Evolutionary conservation across 2,329 filamentous ascomycete genomes (phyloP), one percentile per base, ranked within the genome.

Genomic region (Fusarium abutilonis): DNA sequence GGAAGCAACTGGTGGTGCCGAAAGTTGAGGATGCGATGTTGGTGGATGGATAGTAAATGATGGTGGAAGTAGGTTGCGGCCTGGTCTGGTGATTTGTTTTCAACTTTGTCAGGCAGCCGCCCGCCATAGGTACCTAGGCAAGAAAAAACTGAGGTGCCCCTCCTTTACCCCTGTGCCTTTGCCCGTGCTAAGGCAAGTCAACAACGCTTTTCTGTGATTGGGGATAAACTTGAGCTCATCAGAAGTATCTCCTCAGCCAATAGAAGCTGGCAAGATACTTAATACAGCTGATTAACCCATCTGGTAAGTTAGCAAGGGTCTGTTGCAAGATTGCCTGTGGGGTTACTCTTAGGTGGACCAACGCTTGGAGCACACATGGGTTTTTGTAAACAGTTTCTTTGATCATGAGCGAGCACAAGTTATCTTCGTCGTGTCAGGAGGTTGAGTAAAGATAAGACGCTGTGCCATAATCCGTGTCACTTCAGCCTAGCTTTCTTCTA

Each of bases 81-180:
- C 31, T 32, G 60, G 67, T 70, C 67, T 69, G 67, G 60, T 69
- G 67, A 70, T 69, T 70, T 68, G 65, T 67, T 68, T 65, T 60
- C 55, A 51, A 56, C 57, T 63, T n/a, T 62, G 46, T 66, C 50
- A 64, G 63, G 63, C 59, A 50, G 60, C 63, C 55, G 60, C 67
- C 67, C 45, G 49, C 28, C 28, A 9, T 4, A 32, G 31, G 31
- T 32, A 32, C 31, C 31, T 38, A 21, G 36, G 35, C 29, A 31
- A 19, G 17, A 54, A 56, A 60, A 66, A 54, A 51, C 47, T 56
- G 53, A 68, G 48, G 44, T 69, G 67, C 67, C 67, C 67, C 67
- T 70, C 67, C 62, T 64, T 67, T 65, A 39, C 53, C 65, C 63
- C 48, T 61, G 55, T 55, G 42, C 31, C 31, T 26, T 55, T 34